phyloP scores from a whole-genome alignment of 2,329 filamentous ascomycete species.

The Fonsecaea erecta region DNA sequence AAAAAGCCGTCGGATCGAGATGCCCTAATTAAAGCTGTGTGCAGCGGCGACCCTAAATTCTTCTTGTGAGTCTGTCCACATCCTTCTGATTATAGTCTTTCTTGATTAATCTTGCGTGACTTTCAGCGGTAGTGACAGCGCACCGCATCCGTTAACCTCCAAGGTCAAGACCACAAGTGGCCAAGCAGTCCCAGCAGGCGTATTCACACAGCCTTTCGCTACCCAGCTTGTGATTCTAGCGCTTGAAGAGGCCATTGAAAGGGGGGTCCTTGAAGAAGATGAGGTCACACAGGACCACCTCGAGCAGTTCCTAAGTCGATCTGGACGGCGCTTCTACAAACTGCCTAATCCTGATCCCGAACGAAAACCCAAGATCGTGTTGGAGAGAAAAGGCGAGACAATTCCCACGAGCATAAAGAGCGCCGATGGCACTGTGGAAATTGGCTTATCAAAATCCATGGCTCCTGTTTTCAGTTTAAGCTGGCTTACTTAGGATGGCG shows the following conservation, averaged over 20 bases:
- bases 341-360: constrained; percentile 53
- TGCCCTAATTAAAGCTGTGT: constrained; percentile 68
- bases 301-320: constrained; percentile 62
- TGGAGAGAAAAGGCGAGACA: constrained; percentile 61
- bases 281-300: constrained; percentile 61
- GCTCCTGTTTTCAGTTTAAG: constrained; percentile 6
- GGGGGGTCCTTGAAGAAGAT: constrained; percentile 58
- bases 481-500: too few species aligned
- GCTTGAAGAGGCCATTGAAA: constrained; percentile 59
- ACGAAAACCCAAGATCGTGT: constrained; percentile 56
- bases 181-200: constrained; percentile 57
- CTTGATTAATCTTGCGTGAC: neutral
- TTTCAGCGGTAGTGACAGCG: constrained; percentile 64
- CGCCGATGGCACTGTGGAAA: constrained; percentile 58
- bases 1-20: constrained; percentile 74
- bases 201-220: constrained; percentile 66
- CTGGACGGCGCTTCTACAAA: constrained; percentile 60
- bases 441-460: constrained; percentile 41
- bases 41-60: constrained; percentile 62
- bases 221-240: constrained; percentile 64
- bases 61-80: constrained; percentile 55
- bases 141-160: constrained; percentile 65
- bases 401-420: constrained; percentile 61
- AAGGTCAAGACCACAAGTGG: constrained; percentile 50
- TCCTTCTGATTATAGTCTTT: too few species aligned